phyloP scores from a whole-genome alignment of 495 filamentous ascomycete genomes.

The Ramalina intermedia region DNA sequence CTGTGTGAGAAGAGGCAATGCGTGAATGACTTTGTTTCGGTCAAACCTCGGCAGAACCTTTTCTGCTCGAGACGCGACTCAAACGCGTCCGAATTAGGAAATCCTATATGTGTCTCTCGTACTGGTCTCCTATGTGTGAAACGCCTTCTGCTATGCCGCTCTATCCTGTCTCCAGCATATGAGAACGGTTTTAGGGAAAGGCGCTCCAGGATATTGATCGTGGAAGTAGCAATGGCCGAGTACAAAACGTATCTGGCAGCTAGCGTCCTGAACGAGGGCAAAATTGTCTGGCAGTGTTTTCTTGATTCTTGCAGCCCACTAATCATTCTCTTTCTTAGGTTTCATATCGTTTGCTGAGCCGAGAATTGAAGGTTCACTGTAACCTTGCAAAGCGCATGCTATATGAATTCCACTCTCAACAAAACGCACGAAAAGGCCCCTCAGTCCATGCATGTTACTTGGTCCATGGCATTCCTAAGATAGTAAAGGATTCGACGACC shows the following conservation, averaged over 20 bases:
- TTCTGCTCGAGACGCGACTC: too few relatives aligned
- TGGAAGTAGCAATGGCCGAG: conserved; percentile 19
- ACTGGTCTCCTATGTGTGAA: too few relatives aligned
- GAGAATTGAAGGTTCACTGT: conserved; percentile 65
- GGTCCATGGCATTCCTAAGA: conserved; percentile 46
- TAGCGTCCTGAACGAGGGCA: conserved; percentile 61
- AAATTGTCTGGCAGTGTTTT: conserved; percentile 38
- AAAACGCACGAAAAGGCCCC: conserved; percentile 63
- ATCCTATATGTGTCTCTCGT: too few relatives aligned
- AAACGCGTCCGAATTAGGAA: too few relatives aligned
- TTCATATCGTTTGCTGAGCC: conserved; percentile 70
- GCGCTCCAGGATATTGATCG: too few relatives aligned
- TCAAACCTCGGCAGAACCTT: too few relatives aligned
- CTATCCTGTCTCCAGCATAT: too few relatives aligned
- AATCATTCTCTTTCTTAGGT: conserved; percentile 34
- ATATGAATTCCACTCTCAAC: conserved; percentile 67
- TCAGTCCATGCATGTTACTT: conserved; percentile 80
- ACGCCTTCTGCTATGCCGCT: too few relatives aligned
- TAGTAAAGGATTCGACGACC: conserved; percentile 18
- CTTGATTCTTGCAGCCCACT: neutral
- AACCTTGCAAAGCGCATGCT: conserved; percentile 83
- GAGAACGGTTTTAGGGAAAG: too few relatives aligned
- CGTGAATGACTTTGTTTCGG: too few relatives aligned
- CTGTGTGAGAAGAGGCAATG: too few relatives aligned
- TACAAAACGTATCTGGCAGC: conserved; percentile 60